Base-by-base conservation (phyloP, 768 basidiomycete genomes). In the Tricholomella constricta region DNA sequence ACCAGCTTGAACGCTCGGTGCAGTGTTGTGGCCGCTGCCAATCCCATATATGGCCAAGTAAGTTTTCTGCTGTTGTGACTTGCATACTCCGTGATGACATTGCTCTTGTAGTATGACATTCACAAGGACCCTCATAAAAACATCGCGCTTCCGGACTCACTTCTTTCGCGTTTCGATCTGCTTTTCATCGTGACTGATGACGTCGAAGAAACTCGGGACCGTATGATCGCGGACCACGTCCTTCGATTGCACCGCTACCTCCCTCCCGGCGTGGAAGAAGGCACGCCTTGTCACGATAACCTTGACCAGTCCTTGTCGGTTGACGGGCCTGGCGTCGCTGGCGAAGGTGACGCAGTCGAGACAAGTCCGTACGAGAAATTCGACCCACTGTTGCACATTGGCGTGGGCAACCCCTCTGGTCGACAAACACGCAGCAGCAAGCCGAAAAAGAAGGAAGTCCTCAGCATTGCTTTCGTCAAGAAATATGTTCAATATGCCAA, bases 91-190 rank as follows among this genome's bases (percentile, higher is more conserved):
- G 45, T 48, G 50, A 32, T 42, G 14, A 52, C 14, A 51, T 62
- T 56, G 62, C 48, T 48, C 44, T 36, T 54, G 27, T 65, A 98
- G 92, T 99, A 99, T 69, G 96, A 99, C 72, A 91, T 99, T 34
- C 96, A 99, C 75, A 99, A 99, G 71, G 96, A 99, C 69, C 96
- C 96, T 26, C 96, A 98, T 74, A 90, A 90, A 74, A 99, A 99
- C 65, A 99, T 99, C 56, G 96, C 96, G 11, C 83, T 99, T 10
- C 96, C 96, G 10, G 96, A 98, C 70, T 99, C 96, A 22, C 82
- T 99, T 34, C 83, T 99, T 32, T 98, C 96, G 20, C 96, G 96
- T 84, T 99, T 99, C 75, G 96, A 99, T 76, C 74, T 99, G 48
- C 82, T 99, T 34, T 99, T 99, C 67, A 89, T 99, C 48, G 94